Base-by-base conservation (phyloP, 2,329 filamentous ascomycete genomes). In the Aspergillus unguis region DNA sequence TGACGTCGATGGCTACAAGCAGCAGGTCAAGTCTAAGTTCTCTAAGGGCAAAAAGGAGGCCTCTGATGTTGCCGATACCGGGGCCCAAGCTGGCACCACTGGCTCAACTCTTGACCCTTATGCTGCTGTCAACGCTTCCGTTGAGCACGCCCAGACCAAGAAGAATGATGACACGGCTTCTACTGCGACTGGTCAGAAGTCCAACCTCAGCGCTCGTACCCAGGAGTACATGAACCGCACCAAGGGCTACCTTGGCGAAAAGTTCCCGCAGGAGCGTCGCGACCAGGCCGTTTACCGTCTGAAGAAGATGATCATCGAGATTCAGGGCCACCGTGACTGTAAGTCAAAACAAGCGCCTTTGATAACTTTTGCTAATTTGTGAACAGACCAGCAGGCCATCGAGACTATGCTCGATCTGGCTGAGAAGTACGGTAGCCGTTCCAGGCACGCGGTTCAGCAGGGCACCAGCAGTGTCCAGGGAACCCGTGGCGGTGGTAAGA, bases 281-380 rank as follows among this genome's bases (percentile, higher is more conserved):
- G 91, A 97, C 6, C 91, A 96, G 78, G 86, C 86, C 51, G 86
- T 96, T 64, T 96, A 85, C 82, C 88, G 94, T 35, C 75, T 99
- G 61, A 99, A 92, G 85, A 97, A 97, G 84, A 95, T 97, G 88
- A 77, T 99, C 36, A 85, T 96, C 42, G 94, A 99, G 74, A 91
- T 95, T 64, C 94, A 99, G 75, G 89, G 92, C 52, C 94, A 97
- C 67, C 84, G 89, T 53, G 92, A 99, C 65, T 99, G 82, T 85
- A 73, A 70, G 80, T 74, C 8, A 11, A 9, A 42, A 17, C 28
- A 3, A 11, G 10, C 17, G n/a, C 43, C 10, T 32, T 6, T 26
- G 17, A 29, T 37, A 36, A 23, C n/a, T n/a, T 23, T 37, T 11
- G n/a, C 55, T 61, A 54, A 61, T 48, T 23, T 7, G 25, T 40